A percentile compares a stretch with the other conserved stretches of the same genome.
phyloP scores from a whole-genome alignment of 345 rosid species.

The Lepidium sativum region DNA sequence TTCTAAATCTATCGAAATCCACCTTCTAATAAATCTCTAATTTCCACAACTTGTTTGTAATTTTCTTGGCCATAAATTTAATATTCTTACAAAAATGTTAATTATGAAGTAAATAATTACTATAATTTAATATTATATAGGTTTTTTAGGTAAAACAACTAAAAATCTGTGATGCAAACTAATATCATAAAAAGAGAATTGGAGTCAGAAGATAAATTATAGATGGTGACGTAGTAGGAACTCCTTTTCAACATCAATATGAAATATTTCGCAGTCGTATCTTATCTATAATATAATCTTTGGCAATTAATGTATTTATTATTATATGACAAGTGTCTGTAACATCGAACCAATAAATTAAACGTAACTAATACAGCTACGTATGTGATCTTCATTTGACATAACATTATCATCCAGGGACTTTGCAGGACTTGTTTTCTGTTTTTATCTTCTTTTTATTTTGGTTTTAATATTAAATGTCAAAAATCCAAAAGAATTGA shows the following conservation, averaged over 20 bases:
- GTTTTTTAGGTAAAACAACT: too few relatives aligned
- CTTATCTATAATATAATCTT: neutral
- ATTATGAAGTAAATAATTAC: too few relatives aligned
- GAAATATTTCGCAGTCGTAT: neutral
- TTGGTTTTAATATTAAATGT: neutral
- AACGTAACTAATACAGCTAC: slow-evolving; percentile 3
- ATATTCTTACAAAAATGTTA: slow-evolving; percentile 6
- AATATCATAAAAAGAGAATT: neutral
- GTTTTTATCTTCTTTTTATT: neutral
- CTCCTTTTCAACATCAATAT: slow-evolving; percentile 11
- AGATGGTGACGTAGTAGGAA: slow-evolving; percentile 11
- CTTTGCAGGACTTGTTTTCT: neutral
- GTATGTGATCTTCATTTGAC: slow-evolving; percentile 9
- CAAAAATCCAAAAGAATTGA: neutral
- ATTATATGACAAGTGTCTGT: slow-evolving; percentile 4
- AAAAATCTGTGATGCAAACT: neutral
- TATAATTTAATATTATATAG: too few relatives aligned
- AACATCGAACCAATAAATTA: neutral
- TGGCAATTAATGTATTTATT: neutral
- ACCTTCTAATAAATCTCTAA: too few relatives aligned
- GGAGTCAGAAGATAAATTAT: slow-evolving; percentile 3
- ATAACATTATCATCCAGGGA: neutral
- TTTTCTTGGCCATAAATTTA: neutral
- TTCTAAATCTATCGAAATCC: too few relatives aligned
- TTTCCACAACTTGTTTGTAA: neutral